A percentile compares a stretch with the other conserved stretches of the same genome.
phyloP scores from a whole-genome alignment of 345 rosid species.

The Populus davidiana region DNA sequence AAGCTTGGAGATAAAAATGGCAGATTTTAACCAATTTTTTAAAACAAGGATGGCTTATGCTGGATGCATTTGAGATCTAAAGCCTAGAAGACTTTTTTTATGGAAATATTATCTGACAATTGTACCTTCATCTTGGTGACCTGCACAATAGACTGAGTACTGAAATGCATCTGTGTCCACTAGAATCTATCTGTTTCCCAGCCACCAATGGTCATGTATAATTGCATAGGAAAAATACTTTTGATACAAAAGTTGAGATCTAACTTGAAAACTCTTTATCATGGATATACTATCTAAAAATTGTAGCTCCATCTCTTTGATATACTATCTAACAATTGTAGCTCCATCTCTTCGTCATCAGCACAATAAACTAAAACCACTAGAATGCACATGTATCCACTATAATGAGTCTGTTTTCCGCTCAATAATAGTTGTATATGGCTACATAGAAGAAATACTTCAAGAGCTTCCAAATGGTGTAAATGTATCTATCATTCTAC shows the following conservation, averaged over 20 bases:
- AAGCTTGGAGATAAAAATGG: neutral
- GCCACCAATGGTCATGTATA: neutral
- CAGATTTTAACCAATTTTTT: neutral
- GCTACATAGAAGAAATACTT: neutral
- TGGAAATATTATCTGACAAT: neutral
- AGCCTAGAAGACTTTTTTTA: neutral
- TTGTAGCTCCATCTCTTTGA: neutral
- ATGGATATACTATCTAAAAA: neutral
- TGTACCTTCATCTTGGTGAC: neutral
- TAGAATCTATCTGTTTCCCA: neutral
- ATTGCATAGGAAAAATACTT: neutral
- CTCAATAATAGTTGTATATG: neutral
- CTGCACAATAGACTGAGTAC: neutral
- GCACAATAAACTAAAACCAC: neutral
- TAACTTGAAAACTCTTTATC: neutral
- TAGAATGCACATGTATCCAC: neutral
- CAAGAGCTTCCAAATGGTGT: neutral
- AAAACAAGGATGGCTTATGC: neutral
- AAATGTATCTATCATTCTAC: neutral
- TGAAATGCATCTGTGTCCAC: neutral
- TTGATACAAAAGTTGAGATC: neutral
- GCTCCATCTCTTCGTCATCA: neutral
- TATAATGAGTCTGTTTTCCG: neutral
- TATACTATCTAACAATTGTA: neutral
- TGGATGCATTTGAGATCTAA: slow-evolving; percentile 1